Base-by-base conservation (phyloP, 2,329 filamentous ascomycete genomes). In the Pyricularia grisea region DNA sequence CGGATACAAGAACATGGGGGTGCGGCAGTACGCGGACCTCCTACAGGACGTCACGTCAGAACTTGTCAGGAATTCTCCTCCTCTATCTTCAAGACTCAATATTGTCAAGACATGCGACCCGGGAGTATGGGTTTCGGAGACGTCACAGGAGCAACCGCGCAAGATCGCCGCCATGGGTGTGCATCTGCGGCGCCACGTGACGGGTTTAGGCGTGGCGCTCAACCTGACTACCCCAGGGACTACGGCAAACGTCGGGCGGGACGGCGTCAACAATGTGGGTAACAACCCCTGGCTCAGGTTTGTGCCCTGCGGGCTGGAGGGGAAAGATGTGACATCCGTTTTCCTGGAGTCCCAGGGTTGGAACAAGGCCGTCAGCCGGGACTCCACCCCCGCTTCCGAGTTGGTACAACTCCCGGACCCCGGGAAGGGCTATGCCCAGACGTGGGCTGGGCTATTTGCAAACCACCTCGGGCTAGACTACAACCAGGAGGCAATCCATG, bases 81-180 rank as follows among this genome's bases (percentile, higher is more conserved):
- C 77, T 75, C 0, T 71, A 76, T 2, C 68, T 77, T 2, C 7
- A 30, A 86, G 85, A 0, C 81, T 97, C 20, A 72, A 80, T 4
- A 88, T 87, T 68, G 85, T 83, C 77, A 88, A 85, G 65, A 92
- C 86, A 0, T 87, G 89, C 68, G 88, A 97, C 77, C 93, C 94
- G 2, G 94, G 94, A 0, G 92, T 97, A 20, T 97, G 94, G 94
- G 83, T 90, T 25, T 17, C 33, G 23, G 60, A 20, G 17, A 10
- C 42, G n/a, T 1, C 25, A 20, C 55, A 17, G 23, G 20, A 36
- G 20, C 75, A 76, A 0, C 80, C 83, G 69, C 83, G 85, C 74
- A 99, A 98, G 82, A 93, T 99, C 73, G 92, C 93, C 0, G 93
- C 94, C 0, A 82, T 98, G 61, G 95, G 95, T 0, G 92, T 99